Percentiles rank a stretch among this genome's conserved stretches.
Evolutionary conservation across 108 stramenopile species (phyloP).

Genomic region (Pseudonitzschia multistriata): DNA sequence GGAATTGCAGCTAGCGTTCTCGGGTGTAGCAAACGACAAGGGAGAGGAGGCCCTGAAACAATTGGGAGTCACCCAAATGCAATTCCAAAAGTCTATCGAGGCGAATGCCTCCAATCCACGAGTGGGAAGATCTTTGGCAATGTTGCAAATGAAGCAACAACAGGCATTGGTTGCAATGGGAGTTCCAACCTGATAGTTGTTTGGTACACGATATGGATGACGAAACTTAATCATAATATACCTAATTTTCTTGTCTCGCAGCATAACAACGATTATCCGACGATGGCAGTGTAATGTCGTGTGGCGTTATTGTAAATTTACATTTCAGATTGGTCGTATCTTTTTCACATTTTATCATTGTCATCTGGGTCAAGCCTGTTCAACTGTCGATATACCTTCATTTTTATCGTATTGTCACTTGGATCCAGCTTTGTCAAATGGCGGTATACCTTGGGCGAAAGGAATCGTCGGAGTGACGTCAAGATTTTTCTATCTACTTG

Average conservation of each 20-base stretch:
- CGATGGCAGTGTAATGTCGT: too few species aligned
- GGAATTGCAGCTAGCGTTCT: conserved; percentile 75
- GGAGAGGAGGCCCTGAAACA: conserved; percentile 70
- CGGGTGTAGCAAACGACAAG: conserved; percentile 69
- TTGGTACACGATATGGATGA: too few species aligned
- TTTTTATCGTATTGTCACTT: conserved; percentile 8
- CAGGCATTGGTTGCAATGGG: conserved; percentile 77
- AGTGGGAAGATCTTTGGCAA: conserved; percentile 75
- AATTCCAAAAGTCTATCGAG: conserved; percentile 78
- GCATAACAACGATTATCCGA: too few species aligned
- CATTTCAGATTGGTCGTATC: conserved; percentile 2
- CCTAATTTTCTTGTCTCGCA: too few species aligned
- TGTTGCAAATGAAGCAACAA: conserved; percentile 90
- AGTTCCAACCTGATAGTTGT: conserved; percentile 6
- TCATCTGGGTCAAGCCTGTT: not conserved
- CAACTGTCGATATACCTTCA: not conserved
- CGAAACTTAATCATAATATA: too few species aligned
- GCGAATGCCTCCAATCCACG: conserved; percentile 64
- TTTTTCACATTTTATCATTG: not conserved
- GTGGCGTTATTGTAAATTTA: too few species aligned
- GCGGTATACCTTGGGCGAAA: not conserved
- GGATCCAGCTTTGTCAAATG: conserved; percentile 1
- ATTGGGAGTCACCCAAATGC: conserved; percentile 54
- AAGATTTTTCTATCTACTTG: conserved; percentile 8
- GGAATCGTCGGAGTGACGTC: not conserved